Base-by-base conservation (phyloP, 2,329 filamentous ascomycete genomes). In the Blumeriella jaapii region DNA sequence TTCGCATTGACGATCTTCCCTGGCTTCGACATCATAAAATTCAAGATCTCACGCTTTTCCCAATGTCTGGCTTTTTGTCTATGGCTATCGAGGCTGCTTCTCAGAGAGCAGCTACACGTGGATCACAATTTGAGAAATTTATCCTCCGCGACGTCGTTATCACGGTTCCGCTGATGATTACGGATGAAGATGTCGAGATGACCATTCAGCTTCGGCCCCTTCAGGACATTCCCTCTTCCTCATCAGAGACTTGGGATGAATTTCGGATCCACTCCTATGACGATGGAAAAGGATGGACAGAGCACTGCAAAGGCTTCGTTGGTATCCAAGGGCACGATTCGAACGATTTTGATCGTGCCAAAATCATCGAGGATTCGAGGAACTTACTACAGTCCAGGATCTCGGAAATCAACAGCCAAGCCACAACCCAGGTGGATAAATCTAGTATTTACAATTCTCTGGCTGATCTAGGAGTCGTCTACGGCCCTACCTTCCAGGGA, bases 181-280 rank as follows among this genome's bases (percentile, higher is more conserved):
- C 58, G 3, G 64, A 71, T 32, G 61, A 52, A 2, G 63, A 69
- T 34, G 52, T 65, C 2, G 68, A 71, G 48, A 62, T 66, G 47
- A 69, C 61, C 3, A 64, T 66, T 18, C 61, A 61, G 12, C 58
- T 72, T 5, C 56, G 61, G 6, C 55, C 62, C 3, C 54, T 61
- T 42, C 59, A 56, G 38, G 63, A 67, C 41, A 59, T 59, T 2
- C 59, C 55, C 0, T 50, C 59, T 9, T 53, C 54, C 1, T 57
- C 56, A 14, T 64, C 62, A 0, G 62, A 63, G 11, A 49, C 54
- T 2, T 73, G 68, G 68, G 61, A 69, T 24, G 67, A 71, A 49
- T 76, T 77, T 53, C 55, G 61, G 2, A 68, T 77, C 19, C 68
- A 62, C 30, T 73, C 71, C 0, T 73, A 64, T 62, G 63, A 61